phyloP scores from a whole-genome alignment of 768 basidiomycete genomes.

The Gelatoporia subvermispora region DNA sequence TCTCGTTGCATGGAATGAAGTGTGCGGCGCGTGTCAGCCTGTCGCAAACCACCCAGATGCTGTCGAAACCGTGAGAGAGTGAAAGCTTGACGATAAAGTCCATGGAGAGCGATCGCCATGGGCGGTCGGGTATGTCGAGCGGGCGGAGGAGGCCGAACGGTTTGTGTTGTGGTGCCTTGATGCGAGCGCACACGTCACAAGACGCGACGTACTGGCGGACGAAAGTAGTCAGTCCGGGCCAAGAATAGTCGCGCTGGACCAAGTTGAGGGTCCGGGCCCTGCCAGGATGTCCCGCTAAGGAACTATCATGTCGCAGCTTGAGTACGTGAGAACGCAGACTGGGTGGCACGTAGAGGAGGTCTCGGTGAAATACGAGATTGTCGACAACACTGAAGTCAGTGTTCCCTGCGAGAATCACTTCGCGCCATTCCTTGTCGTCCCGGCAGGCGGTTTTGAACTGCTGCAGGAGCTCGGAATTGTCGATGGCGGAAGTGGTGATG shows the following conservation, averaged over 20 bases:
- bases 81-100: constrained; percentile 21
- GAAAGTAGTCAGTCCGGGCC: constrained; percentile 27
- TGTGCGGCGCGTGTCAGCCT: constrained; percentile 24
- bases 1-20: constrained; percentile 21
- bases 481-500: constrained; percentile 16
- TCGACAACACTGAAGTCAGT: constrained; percentile 5
- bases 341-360: constrained; percentile 27
- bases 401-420: constrained; percentile 10
- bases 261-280: constrained; percentile 26
- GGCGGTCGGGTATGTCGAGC: constrained; percentile 17
- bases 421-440: constrained; percentile 14
- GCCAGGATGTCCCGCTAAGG: constrained; percentile 38
- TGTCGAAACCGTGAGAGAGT: constrained; percentile 8
- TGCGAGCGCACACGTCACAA: constrained; percentile 25
- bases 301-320: constrained; percentile 30
- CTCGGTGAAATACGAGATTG: constrained; percentile 22
- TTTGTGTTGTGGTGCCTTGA: constrained; percentile 24
- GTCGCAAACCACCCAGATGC: constrained; percentile 14
- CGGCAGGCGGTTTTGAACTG: constrained; percentile 12
- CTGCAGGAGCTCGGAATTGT: constrained; percentile 15
- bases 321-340: constrained; percentile 27
- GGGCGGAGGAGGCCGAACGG: constrained; percentile 26
- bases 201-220: constrained; percentile 27
- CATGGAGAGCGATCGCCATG: constrained; percentile 7
- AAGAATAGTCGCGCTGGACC: constrained; percentile 34